Percentiles rank a stretch among this genome's conserved stretches.
These are phyloP conservation scores for Lyophyllum atratum DNA, from an alignment of 768 basidiomycete genomes.

Conservation along the genomic window DNA sequence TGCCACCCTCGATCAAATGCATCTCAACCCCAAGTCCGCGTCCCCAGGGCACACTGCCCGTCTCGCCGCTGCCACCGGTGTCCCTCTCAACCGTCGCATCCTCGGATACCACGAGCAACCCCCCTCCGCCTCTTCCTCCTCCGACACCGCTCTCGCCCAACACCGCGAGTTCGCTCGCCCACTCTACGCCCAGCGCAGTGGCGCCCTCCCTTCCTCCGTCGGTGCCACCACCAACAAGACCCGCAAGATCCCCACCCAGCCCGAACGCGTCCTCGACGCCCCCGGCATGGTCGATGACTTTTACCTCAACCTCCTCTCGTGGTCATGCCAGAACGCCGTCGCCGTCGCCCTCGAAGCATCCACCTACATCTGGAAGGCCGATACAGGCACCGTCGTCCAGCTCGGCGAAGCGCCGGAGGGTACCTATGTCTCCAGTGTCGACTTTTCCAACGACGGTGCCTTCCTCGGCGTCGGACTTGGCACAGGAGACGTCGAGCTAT, in stretches of 20 bases:
- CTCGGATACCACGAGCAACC: constrained; percentile 89
- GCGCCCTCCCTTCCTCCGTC: constrained; percentile 63
- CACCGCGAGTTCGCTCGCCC: constrained; percentile 80
- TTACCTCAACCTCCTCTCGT: constrained; percentile 91
- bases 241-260: constrained; percentile 81
- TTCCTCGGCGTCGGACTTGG: constrained; percentile 84
- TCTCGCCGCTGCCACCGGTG: constrained; percentile 72
- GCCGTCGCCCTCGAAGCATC: constrained; percentile 87
- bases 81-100: constrained; percentile 78
- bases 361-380: constrained; percentile 94
- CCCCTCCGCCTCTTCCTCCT: constrained; percentile 65
- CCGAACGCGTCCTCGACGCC: constrained; percentile 94
- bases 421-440: constrained; percentile 73
- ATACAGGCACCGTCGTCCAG: constrained; percentile 81
- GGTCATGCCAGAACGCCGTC: constrained; percentile 85
- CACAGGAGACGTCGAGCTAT: constrained; percentile 88
- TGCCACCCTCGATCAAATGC: constrained; percentile 65
- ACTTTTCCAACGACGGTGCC: constrained; percentile 78
- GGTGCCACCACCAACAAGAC: constrained; percentile 68
- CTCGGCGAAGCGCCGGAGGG: constrained; percentile 77
- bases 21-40: constrained; percentile 54
- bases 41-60: constrained; percentile 82
- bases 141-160: constrained; percentile 71
- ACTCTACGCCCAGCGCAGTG: constrained; percentile 67
- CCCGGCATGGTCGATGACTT: constrained; percentile 95